A percentile compares a stretch with the other conserved stretches of the same genome.
Conservation (phyloP, 2,329 filamentous ascomycete species). For the Didymella lethalis region DNA sequence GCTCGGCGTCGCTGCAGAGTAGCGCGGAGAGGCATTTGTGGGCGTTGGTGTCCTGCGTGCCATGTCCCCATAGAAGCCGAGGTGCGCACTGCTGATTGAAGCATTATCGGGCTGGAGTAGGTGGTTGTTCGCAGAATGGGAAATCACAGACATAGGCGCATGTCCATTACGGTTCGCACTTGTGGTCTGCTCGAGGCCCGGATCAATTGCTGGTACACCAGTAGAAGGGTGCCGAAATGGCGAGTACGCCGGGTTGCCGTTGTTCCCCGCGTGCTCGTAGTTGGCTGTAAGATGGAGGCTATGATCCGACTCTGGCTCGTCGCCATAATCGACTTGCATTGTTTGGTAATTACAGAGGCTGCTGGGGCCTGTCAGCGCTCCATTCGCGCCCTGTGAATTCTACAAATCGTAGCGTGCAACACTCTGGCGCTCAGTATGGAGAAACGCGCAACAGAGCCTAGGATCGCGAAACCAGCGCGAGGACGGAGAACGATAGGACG, state of each 20-base stretch:
- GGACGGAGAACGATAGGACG: slow-evolving; percentile 36
- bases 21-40: slow-evolving; percentile 51
- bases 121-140: slow-evolving; percentile 40
- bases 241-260: slow-evolving; percentile 41
- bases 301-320: slow-evolving; percentile 44
- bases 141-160: slow-evolving; percentile 44
- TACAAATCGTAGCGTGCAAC: slow-evolving; percentile 28
- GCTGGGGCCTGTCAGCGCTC: slow-evolving; percentile 41
- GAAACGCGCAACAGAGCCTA: slow-evolving; percentile 17
- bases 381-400: slow-evolving; percentile 40
- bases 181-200: slow-evolving; percentile 47
- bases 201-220: slow-evolving; percentile 48
- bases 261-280: slow-evolving; percentile 45
- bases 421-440: slow-evolving; percentile 21
- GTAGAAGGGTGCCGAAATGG: slow-evolving; percentile 45
- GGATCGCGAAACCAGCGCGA: slow-evolving; percentile 31
- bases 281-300: slow-evolving; percentile 43
- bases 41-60: slow-evolving; percentile 46
- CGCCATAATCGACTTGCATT: slow-evolving; percentile 52
- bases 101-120: slow-evolving; percentile 50
- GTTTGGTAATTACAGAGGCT: slow-evolving; percentile 35
- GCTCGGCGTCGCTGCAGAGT: slow-evolving; percentile 46
- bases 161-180: slow-evolving; percentile 47
- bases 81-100: slow-evolving; percentile 38
- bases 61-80: slow-evolving; percentile 51